A percentile compares a stretch with the other conserved stretches of the same genome.
These are phyloP conservation scores for Populus simonii DNA, from an alignment of 345 rosid species.

Conservation along the genomic window DNA sequence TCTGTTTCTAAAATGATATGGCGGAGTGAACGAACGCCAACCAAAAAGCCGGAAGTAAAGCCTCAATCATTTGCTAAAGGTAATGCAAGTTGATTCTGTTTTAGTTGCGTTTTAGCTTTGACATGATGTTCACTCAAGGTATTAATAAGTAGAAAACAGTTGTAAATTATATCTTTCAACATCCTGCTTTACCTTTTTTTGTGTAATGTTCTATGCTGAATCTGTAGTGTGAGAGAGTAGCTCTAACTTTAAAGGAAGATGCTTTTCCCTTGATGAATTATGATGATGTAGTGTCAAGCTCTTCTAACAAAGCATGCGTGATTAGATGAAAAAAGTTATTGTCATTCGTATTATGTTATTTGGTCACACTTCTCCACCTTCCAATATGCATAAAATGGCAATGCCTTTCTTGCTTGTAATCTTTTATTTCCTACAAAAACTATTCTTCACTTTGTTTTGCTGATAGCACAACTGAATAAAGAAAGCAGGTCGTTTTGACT, in stretches of 20 bases:
- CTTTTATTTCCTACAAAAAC: not conserved
- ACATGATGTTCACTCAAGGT: not conserved
- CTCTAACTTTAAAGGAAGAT: not conserved
- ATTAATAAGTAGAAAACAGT: not conserved
- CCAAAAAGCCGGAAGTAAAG: constrained; percentile 58
- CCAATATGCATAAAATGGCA: not conserved
- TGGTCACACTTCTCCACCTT: not conserved
- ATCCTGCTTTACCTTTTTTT: no score
- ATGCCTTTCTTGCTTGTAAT: not conserved
- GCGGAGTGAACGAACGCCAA: constrained; percentile 63
- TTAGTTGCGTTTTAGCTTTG: not conserved
- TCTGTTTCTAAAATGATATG: constrained; percentile 88
- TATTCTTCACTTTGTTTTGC: not conserved
- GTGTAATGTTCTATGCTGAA: not conserved
- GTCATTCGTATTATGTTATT: not conserved
- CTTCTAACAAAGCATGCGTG: not conserved
- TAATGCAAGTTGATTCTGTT: constrained; percentile 16
- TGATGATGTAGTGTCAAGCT: not conserved
- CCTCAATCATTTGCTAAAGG: constrained; percentile 89
- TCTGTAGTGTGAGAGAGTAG: not conserved
- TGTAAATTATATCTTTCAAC: no score
- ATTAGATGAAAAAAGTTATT: not conserved
- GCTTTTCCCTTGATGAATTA: not conserved
- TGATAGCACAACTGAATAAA: not conserved
- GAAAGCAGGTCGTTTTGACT: not conserved